A percentile compares a stretch with the other conserved stretches of the same genome.
Evolutionary conservation across 176 grass and related monocot genomes (phyloP).

Genomic region (Zea mays): DNA sequence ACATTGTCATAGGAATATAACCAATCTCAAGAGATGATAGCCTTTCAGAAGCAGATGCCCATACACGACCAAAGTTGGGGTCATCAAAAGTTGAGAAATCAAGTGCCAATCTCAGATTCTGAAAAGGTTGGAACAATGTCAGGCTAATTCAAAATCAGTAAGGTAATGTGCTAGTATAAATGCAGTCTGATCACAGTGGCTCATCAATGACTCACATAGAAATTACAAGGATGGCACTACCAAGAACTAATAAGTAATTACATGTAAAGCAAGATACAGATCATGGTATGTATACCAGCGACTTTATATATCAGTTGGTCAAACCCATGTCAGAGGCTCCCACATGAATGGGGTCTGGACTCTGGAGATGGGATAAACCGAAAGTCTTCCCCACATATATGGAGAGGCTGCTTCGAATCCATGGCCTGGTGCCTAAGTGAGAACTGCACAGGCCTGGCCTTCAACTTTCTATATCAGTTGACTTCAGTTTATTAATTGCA

Average conservation of each 20-base stretch:
- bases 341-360: no score
- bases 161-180: background rate
- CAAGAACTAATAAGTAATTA: background rate
- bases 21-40: slow-evolving; percentile 83
- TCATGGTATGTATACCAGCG: background rate
- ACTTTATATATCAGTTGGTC: no score
- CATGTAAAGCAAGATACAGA: background rate
- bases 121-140: slow-evolving; percentile 36
- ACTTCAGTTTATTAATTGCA: slow-evolving; percentile 8
- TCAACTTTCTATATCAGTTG: background rate
- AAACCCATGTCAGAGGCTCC: no score
- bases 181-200: background rate
- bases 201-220: slow-evolving; percentile 15
- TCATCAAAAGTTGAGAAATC: slow-evolving; percentile 85
- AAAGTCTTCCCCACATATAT: no score
- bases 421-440: no score
- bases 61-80: slow-evolving; percentile 65
- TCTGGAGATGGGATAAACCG: no score
- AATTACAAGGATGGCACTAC: background rate
- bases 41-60: slow-evolving; percentile 62
- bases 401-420: no score
- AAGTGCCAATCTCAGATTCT: slow-evolving; percentile 76
- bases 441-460: no score
- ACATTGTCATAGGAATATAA: slow-evolving; percentile 86
- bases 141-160: background rate